Evolutionary conservation across 208 protist genomes (phyloP), one percentile per base, ranked within the genome.

Genomic region (Crithidia brevicula): DNA sequence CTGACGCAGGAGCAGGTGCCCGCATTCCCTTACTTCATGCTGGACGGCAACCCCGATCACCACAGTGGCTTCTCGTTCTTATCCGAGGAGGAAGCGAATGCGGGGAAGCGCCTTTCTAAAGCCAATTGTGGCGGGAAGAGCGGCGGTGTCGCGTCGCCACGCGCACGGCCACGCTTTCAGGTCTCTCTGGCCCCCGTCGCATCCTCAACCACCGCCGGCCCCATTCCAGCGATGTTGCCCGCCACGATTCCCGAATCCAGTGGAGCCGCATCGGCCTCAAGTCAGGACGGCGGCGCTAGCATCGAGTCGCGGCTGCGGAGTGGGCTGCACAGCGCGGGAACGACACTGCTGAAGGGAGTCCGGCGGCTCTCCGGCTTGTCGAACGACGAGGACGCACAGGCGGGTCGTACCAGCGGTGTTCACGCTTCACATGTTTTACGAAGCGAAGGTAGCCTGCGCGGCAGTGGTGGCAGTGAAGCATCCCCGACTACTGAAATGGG

Each of bases 21-120:
- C 11, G 86, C 74, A 16, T 92, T 92, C 61, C 86, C 86, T 10
- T 92, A 82, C 70, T 81, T 92, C 50, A 77, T 88, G 76, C 54
- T 92, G 10, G 80, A 92, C 43, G 73, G 74, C 52, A 71, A 83
- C 22, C 70, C 71, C 34, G 38, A 43, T n/a, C 62, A 76, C 45
- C 46, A 58, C 43, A 63, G 70, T 16, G 75, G 64, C 18, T 67
- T 67, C 30, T 83, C 82, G 46, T 66, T 89, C 15, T 60, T 77
- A 4, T 20, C 57, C 10, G 56, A 71, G n/a, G 58, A 22, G 25
- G 38, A 9, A 4, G 34, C 8, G 57, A n/a, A 28, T 50, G 16
- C 31, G 27, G 31, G 5, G n/a, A 7, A 8, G 3, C 16, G n/a
- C 6, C 16, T 1, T 5, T 46, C 9, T 2, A 23, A 4, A 25